These are phyloP conservation scores for Botrytis tulipae DNA, from an alignment of 2,329 filamentous ascomycete species.

Conservation along the genomic window DNA sequence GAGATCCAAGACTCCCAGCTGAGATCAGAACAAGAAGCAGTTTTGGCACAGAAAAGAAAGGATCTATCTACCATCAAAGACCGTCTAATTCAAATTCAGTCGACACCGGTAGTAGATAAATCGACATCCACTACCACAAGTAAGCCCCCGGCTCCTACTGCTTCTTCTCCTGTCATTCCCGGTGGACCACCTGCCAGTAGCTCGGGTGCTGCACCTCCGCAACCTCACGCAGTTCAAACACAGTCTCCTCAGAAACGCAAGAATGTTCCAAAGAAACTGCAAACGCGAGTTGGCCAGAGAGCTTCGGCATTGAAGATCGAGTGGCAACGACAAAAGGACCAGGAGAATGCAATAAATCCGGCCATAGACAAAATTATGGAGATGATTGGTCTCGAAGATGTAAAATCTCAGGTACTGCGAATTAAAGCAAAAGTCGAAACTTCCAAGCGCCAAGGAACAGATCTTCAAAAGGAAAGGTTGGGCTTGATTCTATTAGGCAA, in stretches of 20 bases:
- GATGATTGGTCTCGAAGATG: conserved; percentile 68
- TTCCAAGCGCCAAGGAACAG: conserved; percentile 53
- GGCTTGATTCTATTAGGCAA: conserved; percentile 66
- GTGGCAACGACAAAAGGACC: conserved; percentile 60
- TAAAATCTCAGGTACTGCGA: conserved; percentile 61
- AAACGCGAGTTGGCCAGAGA: conserved; percentile 27
- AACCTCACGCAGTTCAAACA: neutral
- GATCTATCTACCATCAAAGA: conserved; percentile 47
- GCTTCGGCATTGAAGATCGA: conserved; percentile 45
- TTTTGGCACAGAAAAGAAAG: conserved; percentile 46
- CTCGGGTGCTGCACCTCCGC: neutral
- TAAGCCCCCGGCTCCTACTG: neutral
- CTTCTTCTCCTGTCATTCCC: neutral
- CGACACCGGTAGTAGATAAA: neutral
- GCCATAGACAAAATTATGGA: conserved; percentile 63
- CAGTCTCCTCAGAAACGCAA: neutral
- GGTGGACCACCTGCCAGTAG: neutral
- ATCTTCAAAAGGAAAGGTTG: conserved; percentile 58
- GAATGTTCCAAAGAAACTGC: conserved; percentile 25
- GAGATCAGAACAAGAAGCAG: conserved; percentile 44
- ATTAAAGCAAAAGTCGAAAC: conserved; percentile 65
- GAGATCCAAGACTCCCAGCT: conserved; percentile 46
- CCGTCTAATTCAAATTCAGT: conserved; percentile 30
- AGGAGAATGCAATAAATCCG: conserved; percentile 50
- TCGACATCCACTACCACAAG: neutral